Conservation (phyloP, 1,284 basidiomycete species). For the Rhodotorula mucilaginosa region DNA sequence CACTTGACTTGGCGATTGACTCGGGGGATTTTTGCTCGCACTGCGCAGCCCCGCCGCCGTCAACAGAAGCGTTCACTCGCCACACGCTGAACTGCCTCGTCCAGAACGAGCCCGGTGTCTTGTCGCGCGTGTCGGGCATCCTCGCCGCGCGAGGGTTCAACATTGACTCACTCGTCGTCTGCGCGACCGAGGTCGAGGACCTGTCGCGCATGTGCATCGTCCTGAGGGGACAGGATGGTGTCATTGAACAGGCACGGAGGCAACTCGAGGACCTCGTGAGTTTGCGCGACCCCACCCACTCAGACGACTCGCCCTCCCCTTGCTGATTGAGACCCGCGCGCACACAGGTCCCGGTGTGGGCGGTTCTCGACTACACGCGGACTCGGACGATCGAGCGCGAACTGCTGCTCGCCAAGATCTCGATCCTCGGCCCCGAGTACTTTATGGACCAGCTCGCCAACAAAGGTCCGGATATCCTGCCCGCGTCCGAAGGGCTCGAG, state of each 20-base stretch:
- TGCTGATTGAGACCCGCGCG: neutral
- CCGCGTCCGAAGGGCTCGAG: conserved; percentile 42
- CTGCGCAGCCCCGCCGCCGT: conserved; percentile 43
- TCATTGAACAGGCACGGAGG: conserved; percentile 91
- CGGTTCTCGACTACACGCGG: conserved; percentile 87
- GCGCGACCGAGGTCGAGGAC: conserved; percentile 95
- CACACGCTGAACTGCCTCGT: conserved; percentile 98
- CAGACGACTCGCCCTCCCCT: too few relatives aligned
- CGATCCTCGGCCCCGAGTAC: conserved; percentile 96
- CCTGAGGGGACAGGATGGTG: conserved; percentile 91
- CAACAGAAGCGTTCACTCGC: conserved; percentile 53
- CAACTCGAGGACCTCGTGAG: conserved; percentile 89
- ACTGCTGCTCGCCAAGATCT: conserved; percentile 84
- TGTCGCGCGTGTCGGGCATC: conserved; percentile 96
- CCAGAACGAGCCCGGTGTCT: conserved; percentile 98
- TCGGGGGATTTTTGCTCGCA: conserved; percentile 38
- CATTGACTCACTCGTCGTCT: conserved; percentile 92
- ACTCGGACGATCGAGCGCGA: conserved; percentile 85
- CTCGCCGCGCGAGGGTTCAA: conserved; percentile 97
- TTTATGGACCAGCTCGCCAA: conserved; percentile 74
- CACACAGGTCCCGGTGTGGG: conserved; percentile 88
- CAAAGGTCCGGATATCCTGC: conserved; percentile 42
- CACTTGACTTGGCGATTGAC: conserved; percentile 30
- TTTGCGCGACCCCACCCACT: too few relatives aligned
- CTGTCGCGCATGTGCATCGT: conserved; percentile 98